A percentile compares a stretch with the other conserved stretches of the same genome.
Evolutionary conservation across 2,329 filamentous ascomycete species (phyloP).

Genomic region (Gaeumannomyces tritici): DNA sequence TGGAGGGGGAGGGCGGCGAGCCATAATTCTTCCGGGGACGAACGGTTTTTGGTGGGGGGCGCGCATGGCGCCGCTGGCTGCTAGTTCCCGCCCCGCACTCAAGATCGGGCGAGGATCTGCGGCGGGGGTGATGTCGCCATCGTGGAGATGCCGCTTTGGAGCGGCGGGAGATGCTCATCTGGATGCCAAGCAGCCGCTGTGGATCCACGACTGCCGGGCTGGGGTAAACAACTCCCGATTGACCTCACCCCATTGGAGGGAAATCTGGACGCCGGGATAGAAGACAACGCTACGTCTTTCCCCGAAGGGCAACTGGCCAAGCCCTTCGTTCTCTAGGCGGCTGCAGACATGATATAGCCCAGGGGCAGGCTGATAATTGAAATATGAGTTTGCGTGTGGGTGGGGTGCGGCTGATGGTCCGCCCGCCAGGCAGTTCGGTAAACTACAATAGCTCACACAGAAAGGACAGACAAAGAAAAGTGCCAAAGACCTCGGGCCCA

Average conservation of each 20-base stretch:
- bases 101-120: background rate
- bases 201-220: background rate
- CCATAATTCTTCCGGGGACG: background rate
- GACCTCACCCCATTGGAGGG: background rate
- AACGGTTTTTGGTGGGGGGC: background rate
- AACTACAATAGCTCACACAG: too few species aligned
- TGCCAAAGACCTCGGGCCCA: too few species aligned
- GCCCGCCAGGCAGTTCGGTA: too few species aligned
- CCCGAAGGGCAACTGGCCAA: too few species aligned
- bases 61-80: too few species aligned
- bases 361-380: background rate
- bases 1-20: background rate
- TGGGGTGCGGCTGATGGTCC: too few species aligned
- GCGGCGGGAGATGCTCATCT: background rate
- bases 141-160: background rate
- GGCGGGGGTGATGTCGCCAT: too few species aligned
- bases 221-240: background rate
- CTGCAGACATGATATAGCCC: too few species aligned
- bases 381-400: too few species aligned
- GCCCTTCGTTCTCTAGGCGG: background rate
- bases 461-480: too few species aligned
- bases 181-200: background rate
- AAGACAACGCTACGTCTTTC: background rate
- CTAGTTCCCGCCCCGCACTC: too few species aligned
- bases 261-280: background rate